Base-by-base conservation (phyloP, 1,139 yeast genomes). In the Candida mesenterica region DNA sequence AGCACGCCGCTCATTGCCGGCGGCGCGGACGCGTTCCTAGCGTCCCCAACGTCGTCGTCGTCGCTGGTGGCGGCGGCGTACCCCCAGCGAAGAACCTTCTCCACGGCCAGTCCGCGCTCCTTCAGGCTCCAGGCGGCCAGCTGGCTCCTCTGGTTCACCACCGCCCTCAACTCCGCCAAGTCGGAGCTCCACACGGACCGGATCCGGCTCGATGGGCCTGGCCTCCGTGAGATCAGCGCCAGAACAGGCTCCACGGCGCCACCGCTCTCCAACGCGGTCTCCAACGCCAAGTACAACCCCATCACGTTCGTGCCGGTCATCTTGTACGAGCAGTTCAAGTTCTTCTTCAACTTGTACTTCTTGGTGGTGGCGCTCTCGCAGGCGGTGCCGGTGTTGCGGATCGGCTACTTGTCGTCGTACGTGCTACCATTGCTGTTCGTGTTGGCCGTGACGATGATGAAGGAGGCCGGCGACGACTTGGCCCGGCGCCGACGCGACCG, bases 381-480 rank as follows among this genome's bases (percentile, higher is more conserved):
- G 61, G 82, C 84, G 3, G 72, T 94, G n/a, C 97, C 97, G 1
- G 88, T 82, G 10, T 70, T 94, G 40, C 71, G 97, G 46, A 92
- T 94, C 25, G 99, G 99, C 7, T 94, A 90, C 55, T 68, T 94
- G 30, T 85, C 96, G 1, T 86, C 97, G 3, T 94, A 94, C 57
- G 73, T 94, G 25, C 96, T 90, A 5, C 99, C 99, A 0, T 70
- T 94, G 38, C 96, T 85, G 1, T 94, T 94, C 66, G 98, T 94
- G 13, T 66, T 94, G 31, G 69, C 85, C 0, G 95, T 94, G 5
- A 94, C 98, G 1, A 89, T 94, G 96, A 68, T 83, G 50, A 92
- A 92, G 59, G 99, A 94, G 57, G 97, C 97, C 0, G 73, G 88
- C 48, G 98, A 94, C 61, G 99, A 94, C 59, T 75, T 92, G 13